Percentiles rank a stretch among this genome's conserved stretches.
These are phyloP conservation scores for Leishmania arabica DNA, from an alignment of 208 protist genomes.

Conservation along the genomic window DNA sequence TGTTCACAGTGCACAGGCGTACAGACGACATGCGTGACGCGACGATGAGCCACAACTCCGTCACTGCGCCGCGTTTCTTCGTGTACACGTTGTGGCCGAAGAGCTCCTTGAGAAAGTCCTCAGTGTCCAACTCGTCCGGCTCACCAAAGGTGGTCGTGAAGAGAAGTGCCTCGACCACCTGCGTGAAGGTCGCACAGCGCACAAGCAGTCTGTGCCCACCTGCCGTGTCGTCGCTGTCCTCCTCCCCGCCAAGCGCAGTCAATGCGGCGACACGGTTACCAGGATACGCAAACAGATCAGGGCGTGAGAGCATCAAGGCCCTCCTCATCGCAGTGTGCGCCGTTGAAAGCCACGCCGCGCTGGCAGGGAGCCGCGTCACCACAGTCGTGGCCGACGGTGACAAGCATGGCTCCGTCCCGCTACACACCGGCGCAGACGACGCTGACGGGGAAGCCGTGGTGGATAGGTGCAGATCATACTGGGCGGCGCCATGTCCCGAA, in stretches of 20 bases:
- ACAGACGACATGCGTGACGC: neutral
- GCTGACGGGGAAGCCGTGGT: neutral
- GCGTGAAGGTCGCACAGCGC: constrained; percentile 2
- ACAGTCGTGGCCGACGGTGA: neutral
- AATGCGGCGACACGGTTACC: neutral
- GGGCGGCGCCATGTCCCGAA: neutral
- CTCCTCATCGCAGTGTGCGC: neutral
- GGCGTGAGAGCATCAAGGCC: constrained; percentile 1
- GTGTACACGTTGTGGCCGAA: neutral
- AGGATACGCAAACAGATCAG: neutral
- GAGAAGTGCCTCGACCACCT: constrained; percentile 9
- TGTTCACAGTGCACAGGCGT: neutral
- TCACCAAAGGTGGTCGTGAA: neutral
- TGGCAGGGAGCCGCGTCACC: constrained; percentile 3
- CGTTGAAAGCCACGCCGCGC: constrained; percentile 8
- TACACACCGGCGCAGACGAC: neutral
- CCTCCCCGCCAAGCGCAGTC: neutral
- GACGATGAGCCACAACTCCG: constrained; percentile 1
- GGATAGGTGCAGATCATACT: constrained; percentile 5
- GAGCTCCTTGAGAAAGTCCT: neutral
- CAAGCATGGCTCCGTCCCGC: neutral
- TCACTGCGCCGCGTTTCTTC: neutral
- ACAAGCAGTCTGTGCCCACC: neutral
- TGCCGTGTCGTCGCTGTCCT: neutral
- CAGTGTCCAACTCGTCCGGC: neutral